phyloP scores from a whole-genome alignment of 352 stramenopile species.

The Phytophthora hybrid region DNA sequence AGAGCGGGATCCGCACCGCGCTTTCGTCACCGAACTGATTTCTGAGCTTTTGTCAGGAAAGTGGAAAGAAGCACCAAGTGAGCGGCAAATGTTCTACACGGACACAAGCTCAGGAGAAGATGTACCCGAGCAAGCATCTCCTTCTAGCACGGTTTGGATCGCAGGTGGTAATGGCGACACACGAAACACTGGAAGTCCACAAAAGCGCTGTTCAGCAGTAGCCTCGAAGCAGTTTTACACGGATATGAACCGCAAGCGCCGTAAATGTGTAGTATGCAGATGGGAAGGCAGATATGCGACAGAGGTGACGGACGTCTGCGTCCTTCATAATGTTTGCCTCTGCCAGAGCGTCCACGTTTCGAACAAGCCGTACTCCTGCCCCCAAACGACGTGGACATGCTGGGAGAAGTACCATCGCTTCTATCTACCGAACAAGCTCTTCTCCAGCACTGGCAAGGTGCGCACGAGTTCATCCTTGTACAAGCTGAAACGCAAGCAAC shows the following conservation, averaged over 20 bases:
- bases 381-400: conserved; percentile 18
- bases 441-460: neutral
- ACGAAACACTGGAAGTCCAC: too few species aligned
- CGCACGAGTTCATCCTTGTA: too few species aligned
- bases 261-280: conserved; percentile 15
- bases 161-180: neutral
- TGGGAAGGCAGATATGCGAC: conserved; percentile 9
- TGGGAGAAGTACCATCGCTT: conserved; percentile 34
- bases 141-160: too few species aligned
- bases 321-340: conserved; percentile 24
- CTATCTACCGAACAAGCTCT: conserved; percentile 9
- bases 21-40: conserved; percentile 10
- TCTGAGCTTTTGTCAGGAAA: conserved; percentile 6
- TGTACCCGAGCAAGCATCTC: neutral
- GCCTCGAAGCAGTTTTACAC: conserved; percentile 4
- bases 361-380: conserved; percentile 13
- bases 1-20: conserved; percentile 6
- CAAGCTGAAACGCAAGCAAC: too few species aligned
- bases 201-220: conserved; percentile 7
- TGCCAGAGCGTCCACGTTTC: conserved; percentile 18
- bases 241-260: conserved; percentile 7
- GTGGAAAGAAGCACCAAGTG: conserved; percentile 9
- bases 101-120: neutral
- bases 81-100: conserved; percentile 9
- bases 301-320: conserved; percentile 6